A percentile compares a stretch with the other conserved stretches of the same genome.
phyloP scores from a whole-genome alignment of 2,329 filamentous ascomycete species.

The Aotearoamyces nothofagi region DNA sequence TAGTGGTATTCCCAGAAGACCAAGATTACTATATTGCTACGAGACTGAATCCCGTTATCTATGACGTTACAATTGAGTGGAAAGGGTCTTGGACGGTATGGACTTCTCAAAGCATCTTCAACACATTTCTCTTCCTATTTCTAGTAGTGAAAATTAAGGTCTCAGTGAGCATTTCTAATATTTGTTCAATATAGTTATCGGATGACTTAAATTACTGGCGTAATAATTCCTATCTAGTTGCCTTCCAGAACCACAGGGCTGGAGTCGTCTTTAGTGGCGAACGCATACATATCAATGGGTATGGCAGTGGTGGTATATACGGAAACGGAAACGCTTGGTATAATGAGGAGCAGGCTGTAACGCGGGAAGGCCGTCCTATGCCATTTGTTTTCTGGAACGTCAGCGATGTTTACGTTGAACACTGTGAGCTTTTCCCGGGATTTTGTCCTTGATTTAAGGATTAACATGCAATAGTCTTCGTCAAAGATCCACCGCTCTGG shows the following conservation, averaged over 20 bases:
- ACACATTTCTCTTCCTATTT: not conserved
- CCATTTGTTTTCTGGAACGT: conserved; percentile 43
- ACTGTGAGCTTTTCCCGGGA: conserved; percentile 20
- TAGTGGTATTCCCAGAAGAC: conserved; percentile 32
- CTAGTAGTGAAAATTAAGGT: conserved; percentile 1
- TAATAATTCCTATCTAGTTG: conserved; percentile 33
- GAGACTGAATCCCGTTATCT: conserved; percentile 31
- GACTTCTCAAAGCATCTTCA: conserved; percentile 5
- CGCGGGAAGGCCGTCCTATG: conserved; percentile 36
- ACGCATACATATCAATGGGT: conserved; percentile 33
- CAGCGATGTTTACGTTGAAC: conserved; percentile 33
- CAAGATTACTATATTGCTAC: conserved; percentile 34
- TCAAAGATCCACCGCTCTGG: conserved; percentile 36
- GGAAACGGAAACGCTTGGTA: conserved; percentile 41
- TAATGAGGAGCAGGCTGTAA: conserved; percentile 27
- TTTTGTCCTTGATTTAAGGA: not conserved
- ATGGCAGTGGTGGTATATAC: conserved; percentile 34
- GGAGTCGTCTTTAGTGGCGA: conserved; percentile 34
- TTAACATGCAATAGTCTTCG: conserved; percentile 19
- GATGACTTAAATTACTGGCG: conserved; percentile 38
- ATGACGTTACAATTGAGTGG: conserved; percentile 36
- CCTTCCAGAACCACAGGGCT: conserved; percentile 39
- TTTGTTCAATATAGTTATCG: conserved; percentile 24
- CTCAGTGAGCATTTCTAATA: no score
- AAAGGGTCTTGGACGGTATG: conserved; percentile 33